phyloP scores from a whole-genome alignment of 2,329 filamentous ascomycete species.

The Mollisia scopiformis region DNA sequence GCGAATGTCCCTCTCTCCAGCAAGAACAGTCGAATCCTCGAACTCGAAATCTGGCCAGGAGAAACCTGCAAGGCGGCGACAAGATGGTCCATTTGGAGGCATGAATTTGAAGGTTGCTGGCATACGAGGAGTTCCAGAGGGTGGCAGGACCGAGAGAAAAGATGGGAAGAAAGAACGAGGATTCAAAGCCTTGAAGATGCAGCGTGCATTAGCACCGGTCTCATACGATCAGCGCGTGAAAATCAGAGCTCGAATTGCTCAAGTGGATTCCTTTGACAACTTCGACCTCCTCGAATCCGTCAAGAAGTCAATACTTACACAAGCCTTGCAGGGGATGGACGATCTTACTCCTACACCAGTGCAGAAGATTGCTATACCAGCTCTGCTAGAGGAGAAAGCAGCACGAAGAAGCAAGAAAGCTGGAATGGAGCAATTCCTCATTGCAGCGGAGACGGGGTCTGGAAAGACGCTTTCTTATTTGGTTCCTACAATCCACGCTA shows the following conservation, averaged over 20 bases:
- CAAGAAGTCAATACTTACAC: conserved; percentile 69
- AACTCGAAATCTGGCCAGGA: conserved; percentile 5
- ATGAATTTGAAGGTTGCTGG: conserved; percentile 58
- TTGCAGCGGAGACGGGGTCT: conserved; percentile 95
- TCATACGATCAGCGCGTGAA: conserved; percentile 68
- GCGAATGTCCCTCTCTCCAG: conserved; percentile 32
- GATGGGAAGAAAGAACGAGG: conserved; percentile 46
- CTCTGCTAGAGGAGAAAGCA: conserved; percentile 62
- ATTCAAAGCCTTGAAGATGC: conserved; percentile 89
- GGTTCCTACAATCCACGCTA: conserved; percentile 78
- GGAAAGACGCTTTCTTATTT: conserved; percentile 96
- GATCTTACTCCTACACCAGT: conserved; percentile 85
- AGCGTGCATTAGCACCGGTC: conserved; percentile 74
- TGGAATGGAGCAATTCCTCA: conserved; percentile 62
- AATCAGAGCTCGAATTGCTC: conserved; percentile 59
- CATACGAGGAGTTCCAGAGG: conserved; percentile 44
- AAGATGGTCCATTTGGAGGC: conserved; percentile 57
- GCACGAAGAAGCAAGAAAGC: conserved; percentile 37
- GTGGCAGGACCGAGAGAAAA: conserved; percentile 18
- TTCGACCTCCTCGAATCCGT: conserved; percentile 76
- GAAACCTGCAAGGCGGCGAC: conserved; percentile 41
- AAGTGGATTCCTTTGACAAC: conserved; percentile 78
- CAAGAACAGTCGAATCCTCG: conserved; percentile 24
- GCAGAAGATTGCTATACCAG: conserved; percentile 86
- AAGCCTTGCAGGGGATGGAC: conserved; percentile 74